These are phyloP conservation scores for Chloropicon primus DNA, from an alignment of 139 green algal genomes.

Conservation along the genomic window DNA sequence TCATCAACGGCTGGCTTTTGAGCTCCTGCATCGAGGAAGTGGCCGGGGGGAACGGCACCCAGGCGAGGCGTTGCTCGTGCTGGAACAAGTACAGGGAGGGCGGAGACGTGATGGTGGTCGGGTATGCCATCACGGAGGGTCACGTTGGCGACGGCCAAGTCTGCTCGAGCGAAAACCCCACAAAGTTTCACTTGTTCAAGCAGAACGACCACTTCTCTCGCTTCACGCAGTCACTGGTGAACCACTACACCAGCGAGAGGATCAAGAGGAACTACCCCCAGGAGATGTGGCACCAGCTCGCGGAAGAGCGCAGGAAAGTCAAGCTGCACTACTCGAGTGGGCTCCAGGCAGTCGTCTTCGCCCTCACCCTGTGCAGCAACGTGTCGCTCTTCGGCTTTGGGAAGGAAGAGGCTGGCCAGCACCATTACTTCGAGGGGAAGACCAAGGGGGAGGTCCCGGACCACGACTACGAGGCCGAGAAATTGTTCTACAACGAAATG, in stretches of 20 bases:
- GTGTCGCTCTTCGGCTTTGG: neutral
- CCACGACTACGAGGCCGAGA: neutral
- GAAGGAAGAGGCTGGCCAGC: neutral
- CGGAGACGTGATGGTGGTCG: neutral
- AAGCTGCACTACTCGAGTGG: neutral
- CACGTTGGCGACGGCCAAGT: neutral
- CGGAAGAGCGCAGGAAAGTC: neutral
- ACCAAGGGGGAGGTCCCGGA: neutral
- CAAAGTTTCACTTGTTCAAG: neutral
- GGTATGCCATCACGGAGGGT: neutral
- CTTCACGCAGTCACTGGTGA: neutral
- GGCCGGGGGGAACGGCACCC: neutral
- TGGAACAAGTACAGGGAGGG: neutral
- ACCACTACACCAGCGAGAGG: neutral
- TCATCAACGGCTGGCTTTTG: neutral
- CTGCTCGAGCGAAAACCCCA: neutral
- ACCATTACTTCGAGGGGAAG: neutral
- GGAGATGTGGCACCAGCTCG: neutral
- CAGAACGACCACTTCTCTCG: neutral
- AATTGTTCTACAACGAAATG: neutral
- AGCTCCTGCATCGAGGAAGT: neutral
- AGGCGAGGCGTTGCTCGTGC: no score
- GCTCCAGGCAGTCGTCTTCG: neutral
- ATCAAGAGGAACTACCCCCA: neutral
- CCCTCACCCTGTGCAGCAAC: neutral